phyloP scores from a whole-genome alignment of 371 early-diverging fungal species.

The Entomophthora muscae region DNA sequence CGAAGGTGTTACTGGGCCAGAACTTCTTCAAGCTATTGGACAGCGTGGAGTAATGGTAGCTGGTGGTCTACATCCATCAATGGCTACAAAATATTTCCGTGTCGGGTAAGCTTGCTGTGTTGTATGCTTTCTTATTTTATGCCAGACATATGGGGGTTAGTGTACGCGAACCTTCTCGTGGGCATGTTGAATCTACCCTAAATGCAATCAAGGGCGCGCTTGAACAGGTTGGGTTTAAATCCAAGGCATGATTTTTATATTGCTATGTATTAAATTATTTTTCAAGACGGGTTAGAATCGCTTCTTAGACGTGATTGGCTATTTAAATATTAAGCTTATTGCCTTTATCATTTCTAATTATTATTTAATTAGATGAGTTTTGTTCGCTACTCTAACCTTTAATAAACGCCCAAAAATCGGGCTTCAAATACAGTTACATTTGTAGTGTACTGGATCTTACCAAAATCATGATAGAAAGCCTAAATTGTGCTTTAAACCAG shows the following conservation, averaged over 20 bases:
- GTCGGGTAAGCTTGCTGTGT: conserved; percentile 58
- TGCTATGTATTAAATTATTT: background rate
- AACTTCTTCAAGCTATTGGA: conserved; percentile 56
- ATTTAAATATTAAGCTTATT: no score
- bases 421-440: no score
- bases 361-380: no score
- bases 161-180: conserved; percentile 48
- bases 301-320: no score
- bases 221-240: conserved; percentile 11
- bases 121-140: conserved; percentile 4
- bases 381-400: no score
- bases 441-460: no score
- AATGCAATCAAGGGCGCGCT: conserved; percentile 51
- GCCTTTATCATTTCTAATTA: no score
- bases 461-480: no score
- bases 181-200: conserved; percentile 55
- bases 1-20: conserved; percentile 52
- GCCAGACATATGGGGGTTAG: conserved; percentile 80
- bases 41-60: conserved; percentile 75
- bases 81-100: conserved; percentile 84
- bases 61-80: conserved; percentile 78
- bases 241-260: background rate
- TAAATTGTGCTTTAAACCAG: no score
- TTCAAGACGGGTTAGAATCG: no score
- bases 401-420: no score